Conservation (phyloP, 2,329 filamentous ascomycete genomes). For the Blastomyces gilchristii region DNA sequence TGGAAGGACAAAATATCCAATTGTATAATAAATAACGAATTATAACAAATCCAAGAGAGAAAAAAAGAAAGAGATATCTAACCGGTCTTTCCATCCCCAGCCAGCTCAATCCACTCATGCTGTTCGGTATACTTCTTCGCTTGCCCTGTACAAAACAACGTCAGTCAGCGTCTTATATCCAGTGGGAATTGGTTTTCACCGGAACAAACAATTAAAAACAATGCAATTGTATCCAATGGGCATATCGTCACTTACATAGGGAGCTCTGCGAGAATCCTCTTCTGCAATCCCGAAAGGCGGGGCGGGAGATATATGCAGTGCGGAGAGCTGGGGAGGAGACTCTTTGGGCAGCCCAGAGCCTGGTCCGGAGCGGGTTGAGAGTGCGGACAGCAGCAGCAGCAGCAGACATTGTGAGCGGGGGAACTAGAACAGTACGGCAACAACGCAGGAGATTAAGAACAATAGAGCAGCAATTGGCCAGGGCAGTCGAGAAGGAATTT, state of each 20-base stretch:
- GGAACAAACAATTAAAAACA: not conserved
- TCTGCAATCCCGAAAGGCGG: conserved; percentile 13
- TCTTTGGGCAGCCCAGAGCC: not conserved
- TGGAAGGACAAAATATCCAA: not conserved
- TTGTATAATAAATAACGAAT: not conserved
- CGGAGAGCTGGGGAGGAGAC: conserved; percentile 11
- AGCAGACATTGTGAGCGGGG: conserved; percentile 27
- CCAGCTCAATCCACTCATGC: conserved; percentile 95
- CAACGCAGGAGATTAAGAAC: not conserved
- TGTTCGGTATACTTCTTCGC: conserved; percentile 85
- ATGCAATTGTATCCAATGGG: conserved; percentile 6
- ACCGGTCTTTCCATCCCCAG: conserved; percentile 70
- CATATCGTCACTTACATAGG: conserved; percentile 25
- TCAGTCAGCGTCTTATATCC: not conserved
- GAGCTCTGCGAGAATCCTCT: conserved; percentile 34
- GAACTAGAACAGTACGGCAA: not conserved
- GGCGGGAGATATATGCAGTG: conserved; percentile 9
- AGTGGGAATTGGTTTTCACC: not conserved
- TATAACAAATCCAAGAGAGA: conserved; percentile 20
- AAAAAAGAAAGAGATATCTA: conserved; percentile 20
- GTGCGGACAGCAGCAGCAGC: conserved; percentile 27
- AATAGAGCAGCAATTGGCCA: not conserved
- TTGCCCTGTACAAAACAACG: conserved; percentile 21
- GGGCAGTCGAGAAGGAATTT: not conserved
- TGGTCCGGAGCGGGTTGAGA: conserved; percentile 13